These are phyloP conservation scores for Penicillium paneum DNA, from an alignment of 2,329 filamentous ascomycete genomes.

Conservation along the genomic window DNA sequence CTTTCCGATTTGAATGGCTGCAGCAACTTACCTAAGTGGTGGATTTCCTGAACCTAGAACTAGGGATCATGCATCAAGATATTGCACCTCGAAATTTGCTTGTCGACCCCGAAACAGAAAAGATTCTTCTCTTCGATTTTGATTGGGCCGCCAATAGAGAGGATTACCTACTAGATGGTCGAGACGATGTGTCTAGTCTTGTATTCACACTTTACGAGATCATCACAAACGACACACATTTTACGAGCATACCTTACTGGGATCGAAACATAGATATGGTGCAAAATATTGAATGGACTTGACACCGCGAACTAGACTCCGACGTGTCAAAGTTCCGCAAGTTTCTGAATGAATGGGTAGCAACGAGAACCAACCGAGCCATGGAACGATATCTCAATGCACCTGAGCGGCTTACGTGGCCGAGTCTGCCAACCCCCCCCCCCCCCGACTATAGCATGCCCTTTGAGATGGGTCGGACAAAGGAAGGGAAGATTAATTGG, in stretches of 20 bases:
- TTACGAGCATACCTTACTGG: slow-evolving; percentile 23
- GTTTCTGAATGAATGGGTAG: slow-evolving; percentile 19
- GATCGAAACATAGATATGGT: slow-evolving; percentile 24
- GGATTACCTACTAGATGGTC: slow-evolving; percentile 14
- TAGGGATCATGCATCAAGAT: slow-evolving; percentile 35
- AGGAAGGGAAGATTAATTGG: slow-evolving; percentile 14
- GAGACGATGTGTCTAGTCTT: slow-evolving; percentile 26
- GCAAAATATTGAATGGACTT: slow-evolving; percentile 18
- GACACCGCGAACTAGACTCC: slow-evolving; percentile 18
- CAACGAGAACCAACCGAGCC: slow-evolving; percentile 7
- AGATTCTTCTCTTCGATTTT: slow-evolving; percentile 28
- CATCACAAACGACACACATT: slow-evolving; percentile 25
- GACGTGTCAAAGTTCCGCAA: slow-evolving; percentile 18
- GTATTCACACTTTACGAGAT: slow-evolving; percentile 28
- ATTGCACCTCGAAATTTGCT: slow-evolving; percentile 32
- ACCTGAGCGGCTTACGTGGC: slow-evolving; percentile 16
- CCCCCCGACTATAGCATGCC: slow-evolving; percentile 16
- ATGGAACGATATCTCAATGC: slow-evolving; percentile 20
- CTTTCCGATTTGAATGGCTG: slow-evolving; percentile 26
- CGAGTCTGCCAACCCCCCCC: slow-evolving; percentile 8
- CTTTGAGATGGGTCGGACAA: slow-evolving; percentile 9
- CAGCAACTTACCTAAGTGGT: slow-evolving; percentile 24
- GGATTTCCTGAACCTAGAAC: slow-evolving; percentile 22
- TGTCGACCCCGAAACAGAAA: slow-evolving; percentile 22
- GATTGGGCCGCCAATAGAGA: slow-evolving; percentile 20